phyloP scores from a whole-genome alignment of 2,329 filamentous ascomycete genomes.

The Sarocladium kiliense region DNA sequence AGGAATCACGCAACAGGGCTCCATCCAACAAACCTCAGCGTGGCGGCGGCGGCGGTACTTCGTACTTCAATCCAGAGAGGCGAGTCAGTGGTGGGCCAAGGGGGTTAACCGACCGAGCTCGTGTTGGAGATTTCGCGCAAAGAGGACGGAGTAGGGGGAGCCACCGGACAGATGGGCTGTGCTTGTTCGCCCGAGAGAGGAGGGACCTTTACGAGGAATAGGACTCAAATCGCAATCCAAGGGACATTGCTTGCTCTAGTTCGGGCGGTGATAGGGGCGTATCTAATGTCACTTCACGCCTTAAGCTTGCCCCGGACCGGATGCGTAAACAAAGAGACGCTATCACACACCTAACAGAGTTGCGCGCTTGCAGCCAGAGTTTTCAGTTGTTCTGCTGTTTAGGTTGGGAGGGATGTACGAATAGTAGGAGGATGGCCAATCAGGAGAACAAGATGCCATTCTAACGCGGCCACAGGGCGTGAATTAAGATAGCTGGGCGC shows the following conservation, averaged over 20 bases:
- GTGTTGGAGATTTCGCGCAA: conserved; percentile 2
- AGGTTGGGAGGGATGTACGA: not conserved
- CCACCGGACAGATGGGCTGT: not conserved
- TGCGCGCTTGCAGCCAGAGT: not conserved
- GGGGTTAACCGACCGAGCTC: not conserved
- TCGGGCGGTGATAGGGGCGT: too few relatives aligned
- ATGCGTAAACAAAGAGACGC: conserved; percentile 6
- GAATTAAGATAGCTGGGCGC: too few relatives aligned
- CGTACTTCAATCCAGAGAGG: not conserved
- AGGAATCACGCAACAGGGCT: not conserved
- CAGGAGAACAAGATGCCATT: not conserved
- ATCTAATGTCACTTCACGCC: too few relatives aligned
- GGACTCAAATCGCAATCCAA: too few relatives aligned
- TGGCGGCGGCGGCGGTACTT: not conserved
- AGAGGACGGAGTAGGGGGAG: not conserved
- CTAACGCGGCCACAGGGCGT: too few relatives aligned
- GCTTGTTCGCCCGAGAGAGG: not conserved
- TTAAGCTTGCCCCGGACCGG: conserved; percentile 8
- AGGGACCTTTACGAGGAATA: not conserved
- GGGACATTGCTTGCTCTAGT: too few relatives aligned
- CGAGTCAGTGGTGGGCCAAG: conserved; percentile 8
- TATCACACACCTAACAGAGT: not conserved
- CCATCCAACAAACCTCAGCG: conserved; percentile 2
- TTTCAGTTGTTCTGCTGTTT: not conserved
- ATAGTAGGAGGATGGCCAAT: not conserved